Base-by-base conservation (phyloP, 805 yeast genomes). In the Debaryomyces prosopidis region DNA sequence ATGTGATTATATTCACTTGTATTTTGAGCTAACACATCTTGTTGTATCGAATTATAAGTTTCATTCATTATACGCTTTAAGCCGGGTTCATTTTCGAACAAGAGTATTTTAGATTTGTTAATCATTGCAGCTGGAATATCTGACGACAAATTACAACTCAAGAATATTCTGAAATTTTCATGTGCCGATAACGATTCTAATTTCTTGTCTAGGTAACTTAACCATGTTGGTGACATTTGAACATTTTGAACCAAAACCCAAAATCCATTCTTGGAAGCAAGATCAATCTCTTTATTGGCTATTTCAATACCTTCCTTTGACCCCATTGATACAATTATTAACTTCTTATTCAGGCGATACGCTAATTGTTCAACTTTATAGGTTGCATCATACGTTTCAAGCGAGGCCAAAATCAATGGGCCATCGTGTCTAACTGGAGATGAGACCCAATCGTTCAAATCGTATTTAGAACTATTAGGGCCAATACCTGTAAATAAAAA, bases 211-310 rank as follows among this genome's bases (percentile, higher is more conserved):
- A 87, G 62, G 8, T 68, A 57, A 11, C 75, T 78, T 20, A 87
- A 65, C 89, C 96, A 85, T 3, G 58, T 61, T 1, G 77, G 67
- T 0, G 94, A 80, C 74, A 86, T 76, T 47, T 92, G 96, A 10
- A 88, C 69, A 57, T 91, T 91, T 58, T 92, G 96, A 26, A 92
- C 62, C 23, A 91, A 54, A 0, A 92, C 62, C 96, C 96, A 89
- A 1, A 61, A 54, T 0, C 88, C 89, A 1, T 58, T 57, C n/a
- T 59, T 65, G 1, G 74, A 57, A 0, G 81, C 79, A 8, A 59
- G 62, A 1, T 60, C 55, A 7, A 89, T 65, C n/a, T 80, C 79
- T 40, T 69, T 65, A 17, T 77, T 79, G 0, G 92, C 91, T 34
- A 72, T 65, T 2, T 69, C 76, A 1, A 71, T 61, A 8, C 87